Base-by-base conservation (phyloP, 345 rosid species). In the Aquilaria malaccensis region DNA sequence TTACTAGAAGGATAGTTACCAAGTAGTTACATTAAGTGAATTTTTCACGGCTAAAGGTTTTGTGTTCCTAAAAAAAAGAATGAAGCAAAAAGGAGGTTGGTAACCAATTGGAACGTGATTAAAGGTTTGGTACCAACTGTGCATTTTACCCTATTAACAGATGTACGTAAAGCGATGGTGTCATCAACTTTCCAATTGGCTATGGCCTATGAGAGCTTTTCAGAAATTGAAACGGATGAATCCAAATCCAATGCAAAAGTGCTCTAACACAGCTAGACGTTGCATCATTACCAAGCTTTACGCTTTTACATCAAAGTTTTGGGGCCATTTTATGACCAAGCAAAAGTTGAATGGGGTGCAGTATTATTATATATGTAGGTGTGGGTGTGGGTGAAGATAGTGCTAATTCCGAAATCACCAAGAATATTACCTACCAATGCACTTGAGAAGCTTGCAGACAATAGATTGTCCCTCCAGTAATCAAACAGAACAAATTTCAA, bases 321-420 rank as follows among this genome's bases (percentile, higher is more conserved):
- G 52, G 50, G 54, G 33, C 13, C 43, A 15, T 11, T 37, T 37
- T 11, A 57, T 65, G 60, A 58, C 65, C 32, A 59, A 9, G 54
- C 60, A 60, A 59, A 53, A 13, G 43, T 37, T 9, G 7, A 37
- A 37, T 37, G 43, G 43, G 7, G 2, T 3, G 43, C 7, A 37
- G 7, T 22, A 22, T 22, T 22, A 22, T 37, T 37, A 37, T 37
- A 33, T n/a, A 59, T 13, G 58, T 58, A 33, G 60, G 55, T 53
- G 30, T 56, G 51, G 22, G 30, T 15, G 14, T 31, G n/a, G 65
- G 29, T 59, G 64, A 60, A 12, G 9, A 33, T 33, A 55, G 37
- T 60, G 54, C 55, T 60, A 30, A 45, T 60, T 47, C 55, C 37
- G 11, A 30, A 47, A 9, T 37, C 37, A 14, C 60, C 60, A 59